Evolutionary conservation across 2,329 filamentous ascomycete species (phyloP).

Genomic region (Aspergillus neoniger): DNA sequence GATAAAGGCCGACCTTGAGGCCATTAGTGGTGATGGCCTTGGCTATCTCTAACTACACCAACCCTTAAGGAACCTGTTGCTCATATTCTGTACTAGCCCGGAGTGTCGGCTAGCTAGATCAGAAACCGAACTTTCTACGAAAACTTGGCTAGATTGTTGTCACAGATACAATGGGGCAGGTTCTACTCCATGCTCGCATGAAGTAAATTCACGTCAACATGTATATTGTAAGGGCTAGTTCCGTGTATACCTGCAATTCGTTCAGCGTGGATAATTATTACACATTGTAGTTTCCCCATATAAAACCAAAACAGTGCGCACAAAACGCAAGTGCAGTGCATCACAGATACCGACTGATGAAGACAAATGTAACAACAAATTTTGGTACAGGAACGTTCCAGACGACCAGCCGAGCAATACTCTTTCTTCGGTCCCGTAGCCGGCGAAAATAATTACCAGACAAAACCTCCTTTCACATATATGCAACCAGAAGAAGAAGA

Average conservation of each 20-base stretch:
- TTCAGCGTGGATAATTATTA: neutral
- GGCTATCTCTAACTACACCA: constrained; percentile 38
- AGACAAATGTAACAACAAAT: constrained; percentile 2
- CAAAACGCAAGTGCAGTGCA: neutral
- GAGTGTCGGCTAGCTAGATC: neutral
- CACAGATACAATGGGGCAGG: too few species aligned
- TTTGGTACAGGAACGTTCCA: constrained; percentile 2
- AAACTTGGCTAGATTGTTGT: too few species aligned
- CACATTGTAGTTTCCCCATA: neutral
- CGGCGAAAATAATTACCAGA: neutral
- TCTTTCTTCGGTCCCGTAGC: constrained; percentile 5
- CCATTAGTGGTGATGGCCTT: constrained; percentile 65
- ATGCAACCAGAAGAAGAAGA: constrained; percentile 16
- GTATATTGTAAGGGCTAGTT: neutral
- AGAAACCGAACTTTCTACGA: neutral
- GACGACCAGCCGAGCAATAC: constrained; percentile 18
- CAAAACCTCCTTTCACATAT: constrained; percentile 14
- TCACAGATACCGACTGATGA: neutral
- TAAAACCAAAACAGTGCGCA: constrained; percentile 2
- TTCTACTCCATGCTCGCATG: neutral
- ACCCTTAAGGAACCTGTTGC: neutral
- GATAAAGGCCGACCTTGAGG: constrained; percentile 69
- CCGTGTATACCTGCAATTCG: neutral
- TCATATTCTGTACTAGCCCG: neutral
- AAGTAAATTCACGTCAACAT: neutral